These are phyloP conservation scores for Macrotyloma uniflorum DNA, from an alignment of 306 rosid genomes.

Conservation along the genomic window DNA sequence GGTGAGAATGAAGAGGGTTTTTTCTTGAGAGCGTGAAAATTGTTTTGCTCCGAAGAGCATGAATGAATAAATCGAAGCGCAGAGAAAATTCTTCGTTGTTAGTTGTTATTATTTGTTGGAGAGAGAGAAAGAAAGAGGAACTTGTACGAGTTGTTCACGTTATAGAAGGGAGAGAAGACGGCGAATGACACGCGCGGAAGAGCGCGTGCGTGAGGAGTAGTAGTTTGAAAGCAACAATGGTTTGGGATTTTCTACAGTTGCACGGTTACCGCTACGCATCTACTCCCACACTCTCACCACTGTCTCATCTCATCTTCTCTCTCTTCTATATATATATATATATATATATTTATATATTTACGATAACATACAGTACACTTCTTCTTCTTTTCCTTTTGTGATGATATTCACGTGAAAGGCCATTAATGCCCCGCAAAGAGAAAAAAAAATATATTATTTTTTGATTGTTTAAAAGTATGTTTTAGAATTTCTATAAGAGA, in stretches of 20 bases:
- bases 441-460: no score
- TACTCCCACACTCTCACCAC: constrained; percentile 7
- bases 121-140: constrained; percentile 38
- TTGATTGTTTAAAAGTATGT: no score
- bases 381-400: neutral
- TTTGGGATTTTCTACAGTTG: constrained; percentile 24
- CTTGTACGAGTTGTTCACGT: constrained; percentile 60
- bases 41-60: constrained; percentile 32
- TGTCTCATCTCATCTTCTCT: neutral
- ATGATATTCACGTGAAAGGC: neutral
- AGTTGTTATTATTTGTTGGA: constrained; percentile 47
- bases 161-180: constrained; percentile 23
- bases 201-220: constrained; percentile 40
- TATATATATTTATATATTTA: neutral
- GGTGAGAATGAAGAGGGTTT: constrained; percentile 51
- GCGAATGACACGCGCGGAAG: constrained; percentile 29
- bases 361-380: constrained; percentile 3
- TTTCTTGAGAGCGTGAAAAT: constrained; percentile 28
- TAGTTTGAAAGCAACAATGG: constrained; percentile 30
- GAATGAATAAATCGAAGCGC: constrained; percentile 60
- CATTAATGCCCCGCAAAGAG: neutral
- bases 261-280: constrained; percentile 11
- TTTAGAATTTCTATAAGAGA: no score
- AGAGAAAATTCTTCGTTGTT: constrained; percentile 47
- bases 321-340: no score